Evolutionary conservation across 2,329 filamentous ascomycete species (phyloP).

Genomic region (Penicillium palitans): DNA sequence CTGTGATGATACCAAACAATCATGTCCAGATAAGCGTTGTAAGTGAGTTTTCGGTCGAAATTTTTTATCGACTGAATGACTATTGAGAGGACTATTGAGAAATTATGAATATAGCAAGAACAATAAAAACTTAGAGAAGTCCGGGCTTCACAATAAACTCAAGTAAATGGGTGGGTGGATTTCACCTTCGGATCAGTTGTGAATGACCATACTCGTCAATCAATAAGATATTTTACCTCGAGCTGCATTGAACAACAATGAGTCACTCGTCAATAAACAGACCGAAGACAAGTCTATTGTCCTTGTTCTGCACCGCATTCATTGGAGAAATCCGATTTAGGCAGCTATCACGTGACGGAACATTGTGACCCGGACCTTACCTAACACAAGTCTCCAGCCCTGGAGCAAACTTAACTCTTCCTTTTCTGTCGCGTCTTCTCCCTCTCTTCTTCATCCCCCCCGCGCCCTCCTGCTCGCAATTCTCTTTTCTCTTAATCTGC

Average conservation of each 20-base stretch:
- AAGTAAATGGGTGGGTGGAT: background rate
- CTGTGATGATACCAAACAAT: background rate
- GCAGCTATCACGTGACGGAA: conserved; percentile 26
- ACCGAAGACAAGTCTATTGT: background rate
- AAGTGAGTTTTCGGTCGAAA: background rate
- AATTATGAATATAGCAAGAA: too few species aligned
- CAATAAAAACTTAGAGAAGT: background rate
- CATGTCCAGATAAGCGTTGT: background rate
- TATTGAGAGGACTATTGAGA: too few species aligned
- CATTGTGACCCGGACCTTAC: conserved; percentile 22
- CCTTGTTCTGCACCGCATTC: background rate
- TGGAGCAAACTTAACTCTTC: conserved; percentile 21
- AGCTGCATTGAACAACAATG: background rate
- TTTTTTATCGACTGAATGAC: too few species aligned
- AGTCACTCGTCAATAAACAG: background rate
- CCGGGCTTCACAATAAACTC: background rate
- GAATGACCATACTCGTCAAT: background rate
- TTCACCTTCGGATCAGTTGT: background rate
- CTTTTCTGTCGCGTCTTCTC: conserved; percentile 29
- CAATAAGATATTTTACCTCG: background rate
- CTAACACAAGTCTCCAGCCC: conserved; percentile 16
- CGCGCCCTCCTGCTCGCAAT: conserved; percentile 13
- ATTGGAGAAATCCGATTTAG: conserved; percentile 12
- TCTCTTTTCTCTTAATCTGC: conserved; percentile 4
- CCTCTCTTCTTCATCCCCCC: conserved; percentile 22